Conservation (phyloP, 164 flowering plant species). For the Warburgia ugandensis region DNA sequence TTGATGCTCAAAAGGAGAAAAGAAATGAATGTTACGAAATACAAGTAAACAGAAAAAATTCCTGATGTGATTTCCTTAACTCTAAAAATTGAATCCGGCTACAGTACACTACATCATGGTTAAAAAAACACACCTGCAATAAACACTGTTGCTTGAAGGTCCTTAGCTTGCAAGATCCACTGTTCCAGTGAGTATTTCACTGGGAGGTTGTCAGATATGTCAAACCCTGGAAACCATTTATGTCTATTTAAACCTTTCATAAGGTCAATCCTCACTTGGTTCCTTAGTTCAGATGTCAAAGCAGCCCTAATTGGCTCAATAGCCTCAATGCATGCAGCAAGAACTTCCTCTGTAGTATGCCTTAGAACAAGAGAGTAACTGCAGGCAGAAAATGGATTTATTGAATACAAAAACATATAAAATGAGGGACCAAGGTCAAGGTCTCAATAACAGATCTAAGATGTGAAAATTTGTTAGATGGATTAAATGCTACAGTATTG, state of each 20-base stretch:
- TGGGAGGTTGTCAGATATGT: slow-evolving; percentile 60
- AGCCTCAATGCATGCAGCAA: slow-evolving; percentile 74
- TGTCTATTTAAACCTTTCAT: slow-evolving; percentile 51
- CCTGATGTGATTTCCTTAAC: too few species aligned
- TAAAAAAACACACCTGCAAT: slow-evolving; percentile 60
- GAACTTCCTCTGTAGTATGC: slow-evolving; percentile 89
- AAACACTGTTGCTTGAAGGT: slow-evolving; percentile 69
- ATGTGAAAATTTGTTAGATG: neutral
- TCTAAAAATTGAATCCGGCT: too few species aligned
- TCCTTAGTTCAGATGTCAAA: slow-evolving; percentile 51
- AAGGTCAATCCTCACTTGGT: slow-evolving; percentile 59
- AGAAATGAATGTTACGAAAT: neutral
- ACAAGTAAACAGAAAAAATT: neutral
- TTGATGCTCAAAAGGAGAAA: neutral
- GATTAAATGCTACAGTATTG: too few species aligned
- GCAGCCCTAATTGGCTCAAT: slow-evolving; percentile 65
- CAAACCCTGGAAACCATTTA: slow-evolving; percentile 69
- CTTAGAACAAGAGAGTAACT: slow-evolving; percentile 83
- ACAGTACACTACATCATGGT: too few species aligned
- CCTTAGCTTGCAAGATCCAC: slow-evolving; percentile 72
- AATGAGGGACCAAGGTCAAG: neutral
- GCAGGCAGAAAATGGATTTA: slow-evolving; percentile 10
- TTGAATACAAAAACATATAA: neutral
- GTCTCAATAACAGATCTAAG: neutral
- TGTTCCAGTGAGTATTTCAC: slow-evolving; percentile 37